phyloP scores from a whole-genome alignment of 148 eudicot species.

The Heliosperma pusillum region DNA sequence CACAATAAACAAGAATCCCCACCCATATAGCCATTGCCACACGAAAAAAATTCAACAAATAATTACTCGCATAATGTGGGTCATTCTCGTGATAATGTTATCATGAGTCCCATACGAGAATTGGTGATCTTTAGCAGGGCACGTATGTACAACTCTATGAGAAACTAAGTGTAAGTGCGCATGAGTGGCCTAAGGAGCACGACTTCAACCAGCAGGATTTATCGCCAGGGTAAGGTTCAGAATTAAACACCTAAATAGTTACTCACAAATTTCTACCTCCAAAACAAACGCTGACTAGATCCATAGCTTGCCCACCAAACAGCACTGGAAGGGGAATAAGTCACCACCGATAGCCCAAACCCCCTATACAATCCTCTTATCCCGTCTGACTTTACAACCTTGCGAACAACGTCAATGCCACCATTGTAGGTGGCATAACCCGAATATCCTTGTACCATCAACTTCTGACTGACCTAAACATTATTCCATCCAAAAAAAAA shows the following conservation, averaged over 20 bases:
- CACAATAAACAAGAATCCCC: neutral
- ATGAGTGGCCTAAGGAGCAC: neutral
- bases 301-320: slow-evolving; percentile 99
- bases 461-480: slow-evolving; percentile 80
- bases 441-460: slow-evolving; percentile 99
- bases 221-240: slow-evolving; percentile 8
- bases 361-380: slow-evolving; percentile 91
- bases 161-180: neutral
- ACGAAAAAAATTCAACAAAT: no score
- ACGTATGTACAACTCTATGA: no score
- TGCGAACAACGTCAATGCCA: slow-evolving; percentile 87
- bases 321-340: slow-evolving; percentile 96
- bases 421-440: slow-evolving; percentile 88
- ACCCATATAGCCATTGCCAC: no score
- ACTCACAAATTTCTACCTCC: slow-evolving; percentile 54
- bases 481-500: slow-evolving; percentile 4
- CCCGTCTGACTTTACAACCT: slow-evolving; percentile 79
- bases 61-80: no score
- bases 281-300: slow-evolving; percentile 92
- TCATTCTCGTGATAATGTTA: no score
- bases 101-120: no score
- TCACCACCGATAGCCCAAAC: slow-evolving; percentile 86
- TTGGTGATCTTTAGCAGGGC: neutral
- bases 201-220: neutral
- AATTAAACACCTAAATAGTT: neutral